Evolutionary conservation across 2,329 filamentous ascomycete genomes (phyloP).

Genomic region (Tolypocladium tropicale): DNA sequence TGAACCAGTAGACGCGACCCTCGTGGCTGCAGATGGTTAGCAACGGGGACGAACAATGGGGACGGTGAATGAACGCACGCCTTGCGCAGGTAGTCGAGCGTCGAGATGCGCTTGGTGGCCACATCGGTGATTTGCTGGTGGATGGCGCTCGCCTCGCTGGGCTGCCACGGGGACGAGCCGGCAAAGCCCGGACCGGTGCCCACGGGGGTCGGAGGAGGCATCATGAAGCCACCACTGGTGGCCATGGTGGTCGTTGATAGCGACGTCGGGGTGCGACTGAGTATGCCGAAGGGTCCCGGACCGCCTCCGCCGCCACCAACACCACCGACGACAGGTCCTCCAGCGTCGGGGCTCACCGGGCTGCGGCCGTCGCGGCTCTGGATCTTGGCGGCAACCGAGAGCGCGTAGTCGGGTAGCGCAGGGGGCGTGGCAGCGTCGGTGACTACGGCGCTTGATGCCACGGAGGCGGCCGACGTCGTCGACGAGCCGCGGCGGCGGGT

Average conservation of each 20-base stretch:
- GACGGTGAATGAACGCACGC: constrained; percentile 49
- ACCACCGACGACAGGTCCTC: constrained; percentile 6
- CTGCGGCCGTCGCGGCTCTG: constrained; percentile 12
- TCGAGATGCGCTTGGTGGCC: constrained; percentile 86
- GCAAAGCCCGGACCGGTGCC: background rate
- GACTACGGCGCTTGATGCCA: constrained; percentile 23
- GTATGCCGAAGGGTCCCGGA: constrained; percentile 2
- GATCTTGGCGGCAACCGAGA: constrained; percentile 37
- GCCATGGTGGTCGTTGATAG: background rate
- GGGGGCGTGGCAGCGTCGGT: constrained; percentile 39
- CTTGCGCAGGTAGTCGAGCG: constrained; percentile 84
- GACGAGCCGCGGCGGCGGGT: constrained; percentile 30
- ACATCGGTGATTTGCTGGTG: constrained; percentile 69
- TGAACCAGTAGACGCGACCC: constrained; percentile 95
- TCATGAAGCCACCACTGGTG: constrained; percentile 1
- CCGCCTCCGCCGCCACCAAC: background rate
- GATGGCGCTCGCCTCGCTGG: constrained; percentile 37
- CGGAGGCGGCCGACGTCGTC: constrained; percentile 22
- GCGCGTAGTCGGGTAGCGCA: constrained; percentile 43
- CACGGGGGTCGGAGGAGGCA: constrained; percentile 11
- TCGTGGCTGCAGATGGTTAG: constrained; percentile 56
- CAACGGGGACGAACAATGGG: background rate
- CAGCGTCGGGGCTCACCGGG: constrained; percentile 6
- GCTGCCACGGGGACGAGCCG: constrained; percentile 19
- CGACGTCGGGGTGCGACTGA: constrained; percentile 4